Base-by-base conservation (phyloP, 257 asterid species). In the Salvia splendens region DNA sequence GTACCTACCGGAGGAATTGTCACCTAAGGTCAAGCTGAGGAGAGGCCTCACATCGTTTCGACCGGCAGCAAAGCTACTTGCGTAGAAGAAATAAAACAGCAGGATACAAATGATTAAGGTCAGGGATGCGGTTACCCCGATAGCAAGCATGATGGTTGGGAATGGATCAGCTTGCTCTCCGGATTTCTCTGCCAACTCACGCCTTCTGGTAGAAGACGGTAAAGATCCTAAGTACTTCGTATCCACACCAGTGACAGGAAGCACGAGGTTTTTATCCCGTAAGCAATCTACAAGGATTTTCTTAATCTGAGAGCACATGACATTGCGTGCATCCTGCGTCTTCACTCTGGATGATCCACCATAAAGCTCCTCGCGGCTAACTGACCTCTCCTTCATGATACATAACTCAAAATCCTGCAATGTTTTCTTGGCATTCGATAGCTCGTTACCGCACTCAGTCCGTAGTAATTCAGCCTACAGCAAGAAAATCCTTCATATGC, bases 11-110 rank as follows among this genome's bases (percentile, higher is more conserved):
- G 60, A 47, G 61, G 97, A 86, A 55, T 83, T 78, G 81, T 86
- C 92, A 32, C 83, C 85, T 60, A 79, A 62, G 87, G 83, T 83
- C 77, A 89, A 80, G 82, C 91, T 89, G 71, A 92, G 95, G 77
- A 92, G 96, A 69, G 97, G 98, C 15, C 85, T 86, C 72, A 86
- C 92, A 36, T 92, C 96, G 58, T 79, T 84, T 74, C 73, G 76
- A n/a, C 85, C 80, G 57, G 55, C 52, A 47, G 81, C 78, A 50
- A 86, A 68, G 46, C 82, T 75, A 65, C 41, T 3, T 59, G 80
- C 68, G 35, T 82, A 82, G 59, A 77, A 84, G 74, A 84, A 83
- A 51, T 81, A 71, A 67, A 87, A 88, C 42, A 94, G 69, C 60
- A 91, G 65, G 17, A 75, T 71, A 35, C 82, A 79, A 70, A 87